Base-by-base conservation (phyloP, 169 alveolate genomes). In the Babesia sp. region DNA sequence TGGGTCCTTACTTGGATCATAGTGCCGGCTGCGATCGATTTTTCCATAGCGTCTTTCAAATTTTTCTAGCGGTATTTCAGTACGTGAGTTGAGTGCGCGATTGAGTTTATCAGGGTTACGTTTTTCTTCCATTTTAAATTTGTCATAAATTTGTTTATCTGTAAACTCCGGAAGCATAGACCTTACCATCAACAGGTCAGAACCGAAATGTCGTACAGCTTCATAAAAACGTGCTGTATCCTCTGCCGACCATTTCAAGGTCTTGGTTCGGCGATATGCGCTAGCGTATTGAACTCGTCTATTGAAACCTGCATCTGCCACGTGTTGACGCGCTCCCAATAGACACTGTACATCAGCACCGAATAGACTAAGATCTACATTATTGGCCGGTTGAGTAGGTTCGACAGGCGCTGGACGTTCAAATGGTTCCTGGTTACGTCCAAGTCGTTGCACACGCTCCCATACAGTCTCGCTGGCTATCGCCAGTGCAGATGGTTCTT, bases 21-120 rank as follows among this genome's bases (percentile, higher is more conserved):
- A 75, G 59, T 83, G 90, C 28, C 83, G 76, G 5, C 83, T 76
- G n/a, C 60, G 33, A n/a, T 82, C 90, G 31, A 88, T 88, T 51
- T 85, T 88, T 4, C 93, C 93, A 64, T 84, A 69, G 33, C 77
- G 86, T 56, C 64, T 81, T 54, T 88, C 93, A 51, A 78, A 88
- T 29, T 75, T 79, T 50, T 84, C 90, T 45, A 88, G 34, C 42
- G 85, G 70, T 9, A 88, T 88, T 61, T 70, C 76, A 48, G 72
- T 84, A 51, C 76, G 56, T 28, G 83, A 45, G 50, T 75, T 75
- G 29, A 88, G 59, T 6, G 93, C 91, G 53, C 59, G 57, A 16
- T 88, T 78, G 51, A 88, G 54, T 55, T 57, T 71, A 9, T 61
- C 69, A 12, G 91, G 91, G 77, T 84, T 74, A n/a, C 64, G 71